Evolutionary conservation across 1,139 yeast genomes (phyloP).

Genomic region (Geotrichum candidum): DNA sequence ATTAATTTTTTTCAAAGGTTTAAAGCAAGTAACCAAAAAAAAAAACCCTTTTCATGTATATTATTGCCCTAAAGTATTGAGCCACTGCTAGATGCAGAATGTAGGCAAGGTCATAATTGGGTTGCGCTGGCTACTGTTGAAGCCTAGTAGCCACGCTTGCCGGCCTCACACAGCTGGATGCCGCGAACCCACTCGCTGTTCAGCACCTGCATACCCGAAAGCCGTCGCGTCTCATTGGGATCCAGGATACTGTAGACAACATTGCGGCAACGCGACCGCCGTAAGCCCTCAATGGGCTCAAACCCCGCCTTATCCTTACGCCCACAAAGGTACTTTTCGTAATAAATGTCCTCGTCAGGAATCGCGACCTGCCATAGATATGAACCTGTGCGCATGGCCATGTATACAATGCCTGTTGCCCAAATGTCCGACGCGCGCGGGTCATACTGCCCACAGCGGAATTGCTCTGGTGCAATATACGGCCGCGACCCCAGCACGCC

Average conservation of each 20-base stretch:
- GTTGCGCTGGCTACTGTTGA: too few species aligned
- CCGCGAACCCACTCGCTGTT: constrained; percentile 96
- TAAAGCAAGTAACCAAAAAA: too few species aligned
- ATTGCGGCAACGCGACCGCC: constrained; percentile 77
- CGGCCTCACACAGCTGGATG: constrained; percentile 70
- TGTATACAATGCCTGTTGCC: constrained; percentile 95
- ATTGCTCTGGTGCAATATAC: constrained; percentile 95
- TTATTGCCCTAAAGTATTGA: too few species aligned
- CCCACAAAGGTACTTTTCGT: constrained; percentile 61
- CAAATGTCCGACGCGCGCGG: constrained; percentile 91
- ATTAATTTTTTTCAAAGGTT: too few species aligned
- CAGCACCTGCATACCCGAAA: constrained; percentile 80
- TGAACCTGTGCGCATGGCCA: constrained; percentile 97
- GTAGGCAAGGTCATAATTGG: too few species aligned
- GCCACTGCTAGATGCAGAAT: too few species aligned
- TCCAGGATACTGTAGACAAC: constrained; percentile 89
- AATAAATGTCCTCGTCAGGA: constrained; percentile 68
- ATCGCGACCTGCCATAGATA: constrained; percentile 88
- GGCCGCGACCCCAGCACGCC: constrained; percentile 93
- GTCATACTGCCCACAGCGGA: constrained; percentile 66
- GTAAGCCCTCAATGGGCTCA: constrained; percentile 79
- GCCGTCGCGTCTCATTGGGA: constrained; percentile 79
- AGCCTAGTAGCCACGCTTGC: constrained; percentile 35
- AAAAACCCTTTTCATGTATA: too few species aligned
- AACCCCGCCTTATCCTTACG: constrained; percentile 80